phyloP scores from a whole-genome alignment of 2,329 filamentous ascomycete species.

The Coniella lustricola region DNA sequence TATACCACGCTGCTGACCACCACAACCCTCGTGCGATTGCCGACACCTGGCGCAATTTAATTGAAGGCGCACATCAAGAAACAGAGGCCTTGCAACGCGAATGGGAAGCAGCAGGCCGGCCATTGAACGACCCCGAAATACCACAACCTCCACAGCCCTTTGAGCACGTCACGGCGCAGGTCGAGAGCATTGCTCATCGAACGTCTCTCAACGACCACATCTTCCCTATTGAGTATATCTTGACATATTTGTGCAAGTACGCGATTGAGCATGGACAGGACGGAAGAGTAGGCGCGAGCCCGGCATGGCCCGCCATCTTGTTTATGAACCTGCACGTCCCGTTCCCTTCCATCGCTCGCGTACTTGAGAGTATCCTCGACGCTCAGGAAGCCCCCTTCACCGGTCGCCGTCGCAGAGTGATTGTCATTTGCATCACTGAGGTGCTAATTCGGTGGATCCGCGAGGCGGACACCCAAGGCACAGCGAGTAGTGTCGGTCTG shows the following conservation, averaged over 20 bases:
- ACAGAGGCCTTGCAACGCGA: slow-evolving; percentile 30
- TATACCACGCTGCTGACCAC: slow-evolving; percentile 88
- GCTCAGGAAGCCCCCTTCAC: slow-evolving; percentile 54
- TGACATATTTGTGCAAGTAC: slow-evolving; percentile 58
- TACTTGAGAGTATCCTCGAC: slow-evolving; percentile 51
- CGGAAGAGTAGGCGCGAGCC: slow-evolving; percentile 47
- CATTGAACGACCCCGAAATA: slow-evolving; percentile 25
- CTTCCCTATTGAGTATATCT: slow-evolving; percentile 54
- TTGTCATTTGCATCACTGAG: slow-evolving; percentile 49
- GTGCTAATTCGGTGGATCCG: slow-evolving; percentile 43
- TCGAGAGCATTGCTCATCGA: slow-evolving; percentile 58
- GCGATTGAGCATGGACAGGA: slow-evolving; percentile 53
- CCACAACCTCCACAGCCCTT: slow-evolving; percentile 52
- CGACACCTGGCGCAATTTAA: slow-evolving; percentile 75
- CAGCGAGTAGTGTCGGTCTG: slow-evolving; percentile 9
- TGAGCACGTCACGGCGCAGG: slow-evolving; percentile 59
- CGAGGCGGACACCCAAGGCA: slow-evolving; percentile 40
- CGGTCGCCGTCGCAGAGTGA: slow-evolving; percentile 38
- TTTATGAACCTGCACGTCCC: slow-evolving; percentile 51
- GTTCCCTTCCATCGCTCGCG: slow-evolving; percentile 48
- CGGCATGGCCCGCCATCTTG: slow-evolving; percentile 49
- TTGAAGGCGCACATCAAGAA: slow-evolving; percentile 63
- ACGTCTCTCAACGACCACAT: slow-evolving; percentile 59
- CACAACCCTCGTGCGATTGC: slow-evolving; percentile 79
- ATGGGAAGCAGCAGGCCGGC: slow-evolving; percentile 35